Evolutionary conservation across 1,284 basidiomycete species (phyloP).

Genomic region (Singerocomus rubriflavus): DNA sequence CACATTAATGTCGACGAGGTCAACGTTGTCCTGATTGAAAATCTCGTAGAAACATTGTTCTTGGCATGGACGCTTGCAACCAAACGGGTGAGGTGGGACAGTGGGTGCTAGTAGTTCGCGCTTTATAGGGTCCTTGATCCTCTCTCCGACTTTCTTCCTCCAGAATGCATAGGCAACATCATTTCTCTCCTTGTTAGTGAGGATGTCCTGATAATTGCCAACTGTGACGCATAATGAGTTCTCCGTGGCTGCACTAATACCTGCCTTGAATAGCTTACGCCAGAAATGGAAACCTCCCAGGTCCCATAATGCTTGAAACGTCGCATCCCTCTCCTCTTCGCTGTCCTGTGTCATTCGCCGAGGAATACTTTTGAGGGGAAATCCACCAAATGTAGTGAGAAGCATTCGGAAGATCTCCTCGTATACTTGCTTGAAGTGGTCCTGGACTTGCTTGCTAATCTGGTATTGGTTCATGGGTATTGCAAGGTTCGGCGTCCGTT

Average conservation of each 20-base stretch:
- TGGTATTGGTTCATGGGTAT: constrained; percentile 11
- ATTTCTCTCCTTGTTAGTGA: background rate
- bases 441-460: constrained; percentile 12
- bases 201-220: constrained; percentile 16
- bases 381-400: constrained; percentile 1
- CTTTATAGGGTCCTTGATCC: no score
- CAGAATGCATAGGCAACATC: background rate
- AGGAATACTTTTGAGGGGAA: background rate
- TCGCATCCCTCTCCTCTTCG: constrained; percentile 11
- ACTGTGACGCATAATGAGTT: background rate
- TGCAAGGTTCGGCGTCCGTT: constrained; percentile 19
- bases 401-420: constrained; percentile 7
- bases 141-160: no score
- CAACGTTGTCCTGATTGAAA: no score
- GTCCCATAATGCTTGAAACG: constrained; percentile 12
- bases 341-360: constrained; percentile 14
- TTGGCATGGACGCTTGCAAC: no score
- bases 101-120: no score
- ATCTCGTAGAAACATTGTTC: no score
- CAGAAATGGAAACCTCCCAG: constrained; percentile 13
- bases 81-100: no score
- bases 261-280: constrained; percentile 1
- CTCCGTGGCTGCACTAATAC: no score
- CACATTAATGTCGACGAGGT: no score
- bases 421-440: constrained; percentile 13